Evolutionary conservation across 177 flowering plant genomes (phyloP).

Genomic region (Vitis hybrid): DNA sequence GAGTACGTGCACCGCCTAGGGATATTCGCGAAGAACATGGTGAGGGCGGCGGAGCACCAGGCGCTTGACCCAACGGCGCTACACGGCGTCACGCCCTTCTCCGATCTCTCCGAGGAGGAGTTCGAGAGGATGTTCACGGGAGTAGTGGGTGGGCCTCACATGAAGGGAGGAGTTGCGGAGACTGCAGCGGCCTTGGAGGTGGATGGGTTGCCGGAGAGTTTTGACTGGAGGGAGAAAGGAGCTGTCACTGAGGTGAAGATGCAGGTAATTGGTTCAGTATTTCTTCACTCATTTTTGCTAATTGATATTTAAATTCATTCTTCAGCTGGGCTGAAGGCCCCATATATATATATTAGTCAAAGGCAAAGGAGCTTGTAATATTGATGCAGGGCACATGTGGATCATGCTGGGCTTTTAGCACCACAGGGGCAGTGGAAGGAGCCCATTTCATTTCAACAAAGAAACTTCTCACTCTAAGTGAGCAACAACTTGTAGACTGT

Average conservation of each 20-base stretch:
- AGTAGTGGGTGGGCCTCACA: constrained; percentile 23
- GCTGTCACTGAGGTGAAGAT: constrained; percentile 83
- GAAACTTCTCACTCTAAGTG: constrained; percentile 62
- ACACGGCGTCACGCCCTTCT: constrained; percentile 83
- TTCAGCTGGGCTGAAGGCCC: too few relatives aligned
- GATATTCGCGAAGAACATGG: constrained; percentile 59
- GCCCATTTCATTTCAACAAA: constrained; percentile 59
- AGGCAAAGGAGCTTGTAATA: too few relatives aligned
- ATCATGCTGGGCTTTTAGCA: constrained; percentile 79
- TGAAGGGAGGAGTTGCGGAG: neutral
- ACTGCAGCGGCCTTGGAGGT: constrained; percentile 11
- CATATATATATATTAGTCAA: too few relatives aligned
- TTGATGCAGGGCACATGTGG: constrained; percentile 57
- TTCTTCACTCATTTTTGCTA: neutral
- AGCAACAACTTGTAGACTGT: constrained; percentile 73
- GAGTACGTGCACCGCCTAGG: constrained; percentile 72
- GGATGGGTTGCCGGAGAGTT: constrained; percentile 56
- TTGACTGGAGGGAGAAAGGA: constrained; percentile 91
- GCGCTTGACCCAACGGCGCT: constrained; percentile 72
- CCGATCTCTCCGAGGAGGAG: constrained; percentile 72
- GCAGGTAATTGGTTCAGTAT: constrained; percentile 44
- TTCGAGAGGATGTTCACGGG: constrained; percentile 64
- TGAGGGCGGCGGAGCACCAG: constrained; percentile 76
- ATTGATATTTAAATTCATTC: too few relatives aligned
- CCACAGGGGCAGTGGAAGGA: constrained; percentile 68